Evolutionary conservation across 768 basidiomycete species (phyloP), one percentile per base, ranked within the genome.

Genomic region (Obba rivulosa): DNA sequence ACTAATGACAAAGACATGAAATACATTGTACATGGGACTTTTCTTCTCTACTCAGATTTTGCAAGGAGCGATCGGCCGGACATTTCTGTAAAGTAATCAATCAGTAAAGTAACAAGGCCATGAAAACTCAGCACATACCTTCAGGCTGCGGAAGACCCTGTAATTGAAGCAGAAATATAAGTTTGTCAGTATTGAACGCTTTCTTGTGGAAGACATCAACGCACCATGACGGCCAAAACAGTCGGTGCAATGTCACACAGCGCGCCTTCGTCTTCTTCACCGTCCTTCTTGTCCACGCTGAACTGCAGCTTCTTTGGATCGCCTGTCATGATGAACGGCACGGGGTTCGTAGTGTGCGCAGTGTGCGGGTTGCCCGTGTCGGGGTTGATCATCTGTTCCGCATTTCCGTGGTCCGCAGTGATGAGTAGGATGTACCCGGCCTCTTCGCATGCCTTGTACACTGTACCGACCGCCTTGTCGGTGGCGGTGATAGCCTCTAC

Each of bases 401-500:
- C 93, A 62, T 97, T 97, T 3, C 93, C 93, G 65, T 96, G 93
- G 65, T 96, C 94, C 11, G 93, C 85, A 2, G 94, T 95, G 64
- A 97, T 73, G 54, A 90, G 71, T 24, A 97, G 74, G 35, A 93
- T 78, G 65, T 94, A 96, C 37, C 91, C 92, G 8, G 87, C 83
- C 55, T 85, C 76, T 59, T 91, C 71, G 56, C 89, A 91, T 10
- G 94, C 92, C 38, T 86, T 75, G 68, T 88, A 89, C 52, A 95
- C 79, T 3, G 85, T 88, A 51, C 84, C 87, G 38, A 96, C 92
- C 8, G 92, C 93, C 52, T 77, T 77, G 67, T 97, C 93, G 1
- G 93, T 96, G n/a, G 82, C 79, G 1, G 78, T 72, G 64, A 96
- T 87, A 4, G 93, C 94, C 53, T 85, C 70, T 31, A 95, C 88